phyloP scores from a whole-genome alignment of 2,329 filamentous ascomycete genomes.

The Trichoderma atrobrunneum region DNA sequence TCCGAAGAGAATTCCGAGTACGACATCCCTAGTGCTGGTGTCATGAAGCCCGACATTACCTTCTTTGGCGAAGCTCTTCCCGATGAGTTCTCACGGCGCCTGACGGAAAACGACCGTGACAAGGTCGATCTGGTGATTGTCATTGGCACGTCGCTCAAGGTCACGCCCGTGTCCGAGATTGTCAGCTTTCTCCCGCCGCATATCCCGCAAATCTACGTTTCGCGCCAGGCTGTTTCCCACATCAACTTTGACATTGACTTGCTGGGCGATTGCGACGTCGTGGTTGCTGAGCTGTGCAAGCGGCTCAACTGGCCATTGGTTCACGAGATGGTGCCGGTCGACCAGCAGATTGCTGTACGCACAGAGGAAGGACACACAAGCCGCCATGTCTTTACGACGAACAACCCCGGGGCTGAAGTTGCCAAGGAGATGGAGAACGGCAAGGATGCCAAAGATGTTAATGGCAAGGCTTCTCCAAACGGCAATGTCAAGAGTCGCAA shows the following conservation, averaged over 20 bases:
- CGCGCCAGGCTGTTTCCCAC: constrained; percentile 77
- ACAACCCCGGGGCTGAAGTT: background rate
- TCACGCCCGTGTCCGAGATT: constrained; percentile 91
- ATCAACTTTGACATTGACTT: constrained; percentile 96
- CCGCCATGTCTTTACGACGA: constrained; percentile 38
- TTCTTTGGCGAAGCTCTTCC: constrained; percentile 95
- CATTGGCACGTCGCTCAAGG: constrained; percentile 93
- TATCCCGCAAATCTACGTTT: constrained; percentile 89
- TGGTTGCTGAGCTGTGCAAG: constrained; percentile 81
- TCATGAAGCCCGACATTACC: constrained; percentile 97
- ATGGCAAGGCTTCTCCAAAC: background rate
- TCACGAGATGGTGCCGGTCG: constrained; percentile 78
- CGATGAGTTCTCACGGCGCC: constrained; percentile 73
- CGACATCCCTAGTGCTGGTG: constrained; percentile 63
- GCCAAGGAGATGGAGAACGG: background rate
- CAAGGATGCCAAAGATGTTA: background rate
- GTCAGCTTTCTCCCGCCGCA: constrained; percentile 74
- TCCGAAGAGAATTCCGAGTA: constrained; percentile 47
- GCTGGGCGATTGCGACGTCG: constrained; percentile 89
- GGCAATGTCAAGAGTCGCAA: background rate
- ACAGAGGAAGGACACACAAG: constrained; percentile 35
- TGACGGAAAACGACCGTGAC: constrained; percentile 77
- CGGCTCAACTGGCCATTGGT: constrained; percentile 75
- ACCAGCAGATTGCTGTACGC: constrained; percentile 59
- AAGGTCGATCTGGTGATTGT: constrained; percentile 87